Percentiles rank a stretch among this genome's conserved stretches.
Evolutionary conservation across 2,329 filamentous ascomycete species (phyloP).

Genomic region (Sporothrix dimorphospora): DNA sequence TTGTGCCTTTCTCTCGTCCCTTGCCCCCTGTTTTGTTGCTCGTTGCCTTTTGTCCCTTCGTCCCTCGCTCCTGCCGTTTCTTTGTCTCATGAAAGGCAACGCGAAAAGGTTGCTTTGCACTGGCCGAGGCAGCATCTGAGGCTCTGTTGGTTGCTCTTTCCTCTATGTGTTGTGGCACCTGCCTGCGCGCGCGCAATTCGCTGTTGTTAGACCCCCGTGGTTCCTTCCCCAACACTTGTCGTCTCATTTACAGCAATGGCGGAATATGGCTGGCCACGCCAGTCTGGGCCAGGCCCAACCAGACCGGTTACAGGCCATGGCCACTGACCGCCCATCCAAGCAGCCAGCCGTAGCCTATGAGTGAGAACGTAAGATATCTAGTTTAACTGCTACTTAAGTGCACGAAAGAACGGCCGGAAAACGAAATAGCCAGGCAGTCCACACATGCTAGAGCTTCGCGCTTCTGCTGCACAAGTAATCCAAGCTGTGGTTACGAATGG

Average conservation of each 20-base stretch:
- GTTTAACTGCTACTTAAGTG: neutral
- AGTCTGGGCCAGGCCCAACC: neutral
- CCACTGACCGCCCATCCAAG: neutral
- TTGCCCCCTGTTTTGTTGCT: neutral
- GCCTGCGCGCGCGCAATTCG: neutral
- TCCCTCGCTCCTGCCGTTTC: neutral
- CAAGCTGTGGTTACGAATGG: neutral
- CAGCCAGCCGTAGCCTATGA: neutral
- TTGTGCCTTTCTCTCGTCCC: neutral
- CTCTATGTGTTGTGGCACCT: neutral
- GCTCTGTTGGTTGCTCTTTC: neutral
- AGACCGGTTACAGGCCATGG: neutral
- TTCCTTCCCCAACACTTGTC: slow-evolving; percentile 22
- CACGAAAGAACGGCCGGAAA: neutral
- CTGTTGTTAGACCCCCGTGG: neutral
- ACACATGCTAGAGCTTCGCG: neutral
- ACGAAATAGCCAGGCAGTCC: neutral
- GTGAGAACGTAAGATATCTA: neutral
- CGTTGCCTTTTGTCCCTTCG: neutral
- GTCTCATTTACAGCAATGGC: slow-evolving; percentile 4
- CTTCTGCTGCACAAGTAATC: neutral
- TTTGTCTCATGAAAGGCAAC: neutral
- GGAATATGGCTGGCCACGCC: slow-evolving; percentile 8
- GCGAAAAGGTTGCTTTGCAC: neutral
- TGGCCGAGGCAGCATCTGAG: slow-evolving; percentile 15